A percentile compares a stretch with the other conserved stretches of the same genome.
phyloP scores from a whole-genome alignment of 129 eudicot genomes.

The Flaveria brownii region DNA sequence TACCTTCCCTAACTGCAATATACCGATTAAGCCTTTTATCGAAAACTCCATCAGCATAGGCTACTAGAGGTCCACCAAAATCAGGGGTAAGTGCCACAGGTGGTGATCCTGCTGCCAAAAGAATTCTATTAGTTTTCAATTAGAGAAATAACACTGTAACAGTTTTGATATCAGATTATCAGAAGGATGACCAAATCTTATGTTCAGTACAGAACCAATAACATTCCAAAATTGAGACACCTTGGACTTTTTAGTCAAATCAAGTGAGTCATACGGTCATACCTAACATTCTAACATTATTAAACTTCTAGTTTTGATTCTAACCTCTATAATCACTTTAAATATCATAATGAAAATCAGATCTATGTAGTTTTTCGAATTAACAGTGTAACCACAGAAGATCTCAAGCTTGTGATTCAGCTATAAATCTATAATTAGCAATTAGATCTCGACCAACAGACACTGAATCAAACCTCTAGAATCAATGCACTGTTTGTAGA shows the following conservation, averaged over 20 bases:
- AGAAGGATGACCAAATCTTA: neutral
- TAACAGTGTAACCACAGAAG: neutral
- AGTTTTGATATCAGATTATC: neutral
- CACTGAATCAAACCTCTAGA: conserved; percentile 27
- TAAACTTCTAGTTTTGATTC: neutral
- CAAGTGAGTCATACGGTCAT: neutral
- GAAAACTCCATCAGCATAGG: conserved; percentile 53
- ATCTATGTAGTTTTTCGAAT: neutral
- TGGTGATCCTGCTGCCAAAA: conserved; percentile 33
- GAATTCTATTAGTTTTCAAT: neutral
- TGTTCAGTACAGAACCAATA: neutral
- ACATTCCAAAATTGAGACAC: neutral
- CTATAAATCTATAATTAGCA: too few species aligned
- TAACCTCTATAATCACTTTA: neutral
- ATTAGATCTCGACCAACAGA: neutral
- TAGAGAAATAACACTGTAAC: neutral
- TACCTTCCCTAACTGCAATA: conserved; percentile 47
- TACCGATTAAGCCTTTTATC: conserved; percentile 38
- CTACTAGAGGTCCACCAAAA: conserved; percentile 42
- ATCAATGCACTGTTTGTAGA: conserved; percentile 37
- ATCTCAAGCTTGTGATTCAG: neutral
- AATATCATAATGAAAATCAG: neutral
- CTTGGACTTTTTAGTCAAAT: conserved; percentile 8
- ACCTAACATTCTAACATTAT: neutral
- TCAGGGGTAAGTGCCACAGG: conserved; percentile 50